A percentile compares a stretch with the other conserved stretches of the same genome.
Conservation (phyloP, 257 asterid genomes). For the Nicotiana undulata region DNA sequence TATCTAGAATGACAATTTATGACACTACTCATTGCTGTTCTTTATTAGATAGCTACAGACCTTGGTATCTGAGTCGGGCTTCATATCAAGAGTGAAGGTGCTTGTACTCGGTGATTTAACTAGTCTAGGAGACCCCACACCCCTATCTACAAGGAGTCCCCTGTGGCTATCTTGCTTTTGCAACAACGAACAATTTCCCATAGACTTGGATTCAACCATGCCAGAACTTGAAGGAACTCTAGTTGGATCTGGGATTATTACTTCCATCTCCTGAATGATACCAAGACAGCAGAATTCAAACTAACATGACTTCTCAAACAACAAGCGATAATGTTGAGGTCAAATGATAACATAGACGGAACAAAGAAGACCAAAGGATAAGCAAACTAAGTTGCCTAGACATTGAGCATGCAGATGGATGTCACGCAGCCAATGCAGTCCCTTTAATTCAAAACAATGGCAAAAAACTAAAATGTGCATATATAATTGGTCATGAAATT, state of each 20-base stretch:
- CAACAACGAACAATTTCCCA: constrained; percentile 50
- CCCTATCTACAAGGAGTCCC: constrained; percentile 94
- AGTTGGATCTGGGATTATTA: constrained; percentile 47
- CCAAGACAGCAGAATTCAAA: not conserved
- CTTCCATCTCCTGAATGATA: constrained; percentile 56
- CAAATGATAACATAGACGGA: too few relatives aligned
- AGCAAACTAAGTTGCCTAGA: too few relatives aligned
- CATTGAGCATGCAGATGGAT: too few relatives aligned
- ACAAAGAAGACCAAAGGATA: too few relatives aligned
- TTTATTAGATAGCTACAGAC: constrained; percentile 2
- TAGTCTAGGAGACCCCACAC: constrained; percentile 92
- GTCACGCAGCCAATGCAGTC: too few relatives aligned
- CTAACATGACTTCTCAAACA: not conserved
- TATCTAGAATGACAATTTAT: not conserved
- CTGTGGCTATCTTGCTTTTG: constrained; percentile 85
- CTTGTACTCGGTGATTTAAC: constrained; percentile 65
- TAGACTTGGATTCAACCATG: constrained; percentile 56
- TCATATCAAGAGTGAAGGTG: constrained; percentile 46
- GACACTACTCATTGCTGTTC: constrained; percentile 9
- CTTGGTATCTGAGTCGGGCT: constrained; percentile 65
- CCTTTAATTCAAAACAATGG: too few relatives aligned
- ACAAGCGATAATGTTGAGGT: too few relatives aligned
- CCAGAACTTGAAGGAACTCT: constrained; percentile 40
- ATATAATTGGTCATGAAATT: too few relatives aligned
- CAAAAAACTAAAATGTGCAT: too few relatives aligned